These are phyloP conservation scores for Aechmea fasciata DNA, from an alignment of 176 grass and related monocot genomes.

Conservation along the genomic window DNA sequence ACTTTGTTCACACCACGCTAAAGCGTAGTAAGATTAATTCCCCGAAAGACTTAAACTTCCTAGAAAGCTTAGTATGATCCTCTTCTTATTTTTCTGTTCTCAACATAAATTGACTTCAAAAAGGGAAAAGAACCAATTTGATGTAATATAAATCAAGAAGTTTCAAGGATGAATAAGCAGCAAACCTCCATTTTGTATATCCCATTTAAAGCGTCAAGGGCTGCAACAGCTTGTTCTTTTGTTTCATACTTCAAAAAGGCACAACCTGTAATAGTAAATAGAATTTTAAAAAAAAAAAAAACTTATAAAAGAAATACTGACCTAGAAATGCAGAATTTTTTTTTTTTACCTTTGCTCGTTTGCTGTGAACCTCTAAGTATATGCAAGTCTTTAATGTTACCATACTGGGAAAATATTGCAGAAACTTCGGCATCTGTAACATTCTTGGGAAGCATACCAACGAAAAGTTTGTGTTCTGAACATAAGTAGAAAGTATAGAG, in stretches of 20 bases:
- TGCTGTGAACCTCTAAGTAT: constrained; percentile 95
- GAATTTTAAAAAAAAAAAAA: constrained; percentile 11
- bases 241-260: constrained; percentile 96
- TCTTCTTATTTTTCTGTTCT: too few relatives aligned
- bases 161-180: neutral
- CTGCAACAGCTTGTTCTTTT: constrained; percentile 89
- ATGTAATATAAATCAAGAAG: neutral
- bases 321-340: neutral
- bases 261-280: constrained; percentile 54
- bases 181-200: constrained; percentile 47
- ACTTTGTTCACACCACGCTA: too few relatives aligned
- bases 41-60: too few relatives aligned
- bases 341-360: constrained; percentile 76
- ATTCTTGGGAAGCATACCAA: constrained; percentile 99
- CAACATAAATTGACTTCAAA: neutral
- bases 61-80: too few relatives aligned
- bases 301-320: constrained; percentile 7
- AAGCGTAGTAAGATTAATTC: too few relatives aligned
- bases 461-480: constrained; percentile 92
- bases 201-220: constrained; percentile 75
- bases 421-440: constrained; percentile 69
- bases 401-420: constrained; percentile 70
- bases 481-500: neutral
- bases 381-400: constrained; percentile 93
- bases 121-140: neutral